A percentile compares a stretch with the other conserved stretches of the same genome.
phyloP scores from a whole-genome alignment of 1,284 basidiomycete genomes.

The Trametes hirsuta region DNA sequence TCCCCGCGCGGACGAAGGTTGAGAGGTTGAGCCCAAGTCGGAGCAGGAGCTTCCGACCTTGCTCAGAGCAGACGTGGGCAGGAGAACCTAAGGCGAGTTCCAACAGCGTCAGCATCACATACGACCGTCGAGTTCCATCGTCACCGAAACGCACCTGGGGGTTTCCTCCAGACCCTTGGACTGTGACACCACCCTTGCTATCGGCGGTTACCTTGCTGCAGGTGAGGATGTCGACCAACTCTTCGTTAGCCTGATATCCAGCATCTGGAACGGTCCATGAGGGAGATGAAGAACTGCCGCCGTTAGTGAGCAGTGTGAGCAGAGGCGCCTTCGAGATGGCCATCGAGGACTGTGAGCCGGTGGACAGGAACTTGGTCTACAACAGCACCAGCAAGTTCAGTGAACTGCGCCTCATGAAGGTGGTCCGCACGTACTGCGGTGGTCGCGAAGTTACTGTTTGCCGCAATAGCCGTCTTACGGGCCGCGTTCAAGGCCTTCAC shows the following conservation, averaged over 20 bases:
- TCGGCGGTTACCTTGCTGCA: constrained; percentile 52
- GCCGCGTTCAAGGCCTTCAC: constrained; percentile 62
- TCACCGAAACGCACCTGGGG: constrained; percentile 41
- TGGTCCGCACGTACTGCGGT: constrained; percentile 45
- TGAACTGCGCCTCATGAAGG: background rate
- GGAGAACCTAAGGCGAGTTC: constrained; percentile 22
- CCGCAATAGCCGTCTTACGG: constrained; percentile 56
- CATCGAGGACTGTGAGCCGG: constrained; percentile 47
- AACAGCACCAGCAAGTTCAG: background rate
- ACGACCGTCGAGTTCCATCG: no score
- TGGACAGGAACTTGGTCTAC: constrained; percentile 53
- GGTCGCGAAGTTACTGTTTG: constrained; percentile 53
- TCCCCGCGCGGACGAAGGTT: constrained; percentile 19
- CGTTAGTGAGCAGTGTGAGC: constrained; percentile 68
- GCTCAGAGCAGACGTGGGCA: constrained; percentile 30
- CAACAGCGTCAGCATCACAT: background rate
- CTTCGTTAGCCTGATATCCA: constrained; percentile 48
- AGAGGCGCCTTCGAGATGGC: constrained; percentile 68
- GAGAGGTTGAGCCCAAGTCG: constrained; percentile 12
- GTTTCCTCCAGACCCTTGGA: constrained; percentile 40
- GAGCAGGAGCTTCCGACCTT: constrained; percentile 23
- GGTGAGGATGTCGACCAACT: constrained; percentile 65
- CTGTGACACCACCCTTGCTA: constrained; percentile 46
- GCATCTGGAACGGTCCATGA: constrained; percentile 51
- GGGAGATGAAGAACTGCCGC: constrained; percentile 46